Conservation (phyloP, 2,329 filamentous ascomycete genomes). For the Pseudocercospora musae region DNA sequence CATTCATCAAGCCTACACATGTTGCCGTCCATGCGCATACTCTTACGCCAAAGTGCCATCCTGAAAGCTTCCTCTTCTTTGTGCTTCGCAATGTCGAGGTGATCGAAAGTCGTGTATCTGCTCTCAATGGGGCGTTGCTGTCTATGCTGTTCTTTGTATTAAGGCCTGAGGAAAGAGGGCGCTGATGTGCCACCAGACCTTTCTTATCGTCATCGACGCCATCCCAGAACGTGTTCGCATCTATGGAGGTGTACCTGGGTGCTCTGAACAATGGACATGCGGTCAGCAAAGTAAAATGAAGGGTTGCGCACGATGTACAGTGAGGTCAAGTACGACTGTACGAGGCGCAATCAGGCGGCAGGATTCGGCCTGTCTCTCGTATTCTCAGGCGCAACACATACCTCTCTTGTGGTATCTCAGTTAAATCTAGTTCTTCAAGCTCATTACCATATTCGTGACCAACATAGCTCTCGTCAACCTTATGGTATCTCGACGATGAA, state of each 20-base stretch:
- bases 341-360: background rate
- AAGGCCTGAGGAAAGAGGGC: background rate
- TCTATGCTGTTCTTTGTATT: background rate
- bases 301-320: background rate
- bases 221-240: conserved; percentile 1
- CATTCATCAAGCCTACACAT: conserved; percentile 5
- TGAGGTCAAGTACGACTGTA: too few relatives aligned
- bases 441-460: background rate
- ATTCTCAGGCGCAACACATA: background rate
- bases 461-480: background rate
- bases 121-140: background rate
- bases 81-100: background rate
- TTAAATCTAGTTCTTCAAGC: background rate
- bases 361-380: background rate
- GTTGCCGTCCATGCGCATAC: conserved; percentile 3
- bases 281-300: background rate
- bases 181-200: background rate
- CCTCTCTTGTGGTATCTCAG: background rate
- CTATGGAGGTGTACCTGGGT: background rate
- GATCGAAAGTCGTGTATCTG: background rate
- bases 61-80: conserved; percentile 5
- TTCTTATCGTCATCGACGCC: background rate
- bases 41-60: conserved; percentile 11
- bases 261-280: background rate
- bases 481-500: background rate